Evolutionary conservation across 2,329 filamentous ascomycete genomes (phyloP), one percentile per base, ranked within the genome.

Genomic region (Aspergillus vadensis): DNA sequence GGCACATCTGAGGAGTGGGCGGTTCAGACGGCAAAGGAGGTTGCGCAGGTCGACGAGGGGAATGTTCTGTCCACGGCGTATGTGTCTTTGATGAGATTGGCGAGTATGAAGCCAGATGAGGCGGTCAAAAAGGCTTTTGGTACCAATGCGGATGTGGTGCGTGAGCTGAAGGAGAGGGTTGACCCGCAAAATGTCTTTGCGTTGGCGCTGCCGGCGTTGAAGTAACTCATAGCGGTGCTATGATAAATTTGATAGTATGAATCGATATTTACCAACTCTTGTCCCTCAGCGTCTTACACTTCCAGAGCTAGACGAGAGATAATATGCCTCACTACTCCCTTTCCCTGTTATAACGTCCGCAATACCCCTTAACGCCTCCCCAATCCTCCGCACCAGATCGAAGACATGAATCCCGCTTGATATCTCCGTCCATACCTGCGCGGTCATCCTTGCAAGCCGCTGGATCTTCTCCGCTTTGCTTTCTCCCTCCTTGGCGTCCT

Each of bases 391-490:
- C 3, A 67, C 64, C 4, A 67, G 53, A 19, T 66, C 55, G 43
- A 63, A 67, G n/a, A 86, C 58, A 86, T 78, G 48, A 82, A 80
- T 0, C 1, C 73, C 73, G 44, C 72, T 69, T 54, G 71, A 71
- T 7, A 73, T 67, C 25, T 66, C 60, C 2, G 70, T 69, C 74
- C 74, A 76, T 21, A 75, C 54, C 27, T 62, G 67, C 8, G 71
- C 57, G 5, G 66, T 66, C 14, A 62, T 64, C 23, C 9, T 49
- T 43, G 5, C 48, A 15, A 57, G 36, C 19, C 25, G 41, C 25
- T 10, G 38, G 17, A 52, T 50, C 32, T 25, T 48, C 6, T 17
- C 17, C 41, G 10, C 47, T 48, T 27, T 47, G 15, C 41, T 57
- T 2, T 47, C 39, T 14, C 60, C 55, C 5, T 58, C 57, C n/a